Percentiles rank a stretch among this genome's conserved stretches.
These are phyloP conservation scores for Linum tenue DNA, from an alignment of 345 rosid species.

Conservation along the genomic window DNA sequence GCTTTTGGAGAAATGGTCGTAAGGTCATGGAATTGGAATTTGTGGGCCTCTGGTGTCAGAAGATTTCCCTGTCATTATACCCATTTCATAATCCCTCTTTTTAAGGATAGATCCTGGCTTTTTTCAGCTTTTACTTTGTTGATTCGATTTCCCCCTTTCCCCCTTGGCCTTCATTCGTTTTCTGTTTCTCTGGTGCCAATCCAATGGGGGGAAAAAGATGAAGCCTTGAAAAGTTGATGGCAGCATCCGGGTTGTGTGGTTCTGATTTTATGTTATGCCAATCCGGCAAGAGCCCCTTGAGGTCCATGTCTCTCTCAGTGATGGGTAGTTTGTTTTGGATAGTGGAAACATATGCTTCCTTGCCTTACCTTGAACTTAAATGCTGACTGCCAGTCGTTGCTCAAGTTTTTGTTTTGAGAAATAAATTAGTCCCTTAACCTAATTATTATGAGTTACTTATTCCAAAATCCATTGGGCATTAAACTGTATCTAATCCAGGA, in stretches of 20 bases:
- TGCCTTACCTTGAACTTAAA: too few species aligned
- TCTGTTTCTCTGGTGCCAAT: neutral
- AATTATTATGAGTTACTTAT: too few species aligned
- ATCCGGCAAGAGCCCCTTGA: too few species aligned
- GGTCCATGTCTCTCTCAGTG: too few species aligned
- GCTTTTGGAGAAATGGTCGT: neutral
- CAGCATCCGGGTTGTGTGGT: neutral
- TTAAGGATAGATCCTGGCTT: neutral
- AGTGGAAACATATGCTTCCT: too few species aligned
- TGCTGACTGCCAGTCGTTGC: too few species aligned
- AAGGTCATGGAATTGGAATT: neutral
- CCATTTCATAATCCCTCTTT: neutral
- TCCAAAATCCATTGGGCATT: too few species aligned
- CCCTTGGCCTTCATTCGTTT: neutral
- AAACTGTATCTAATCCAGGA: too few species aligned
- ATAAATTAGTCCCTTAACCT: too few species aligned
- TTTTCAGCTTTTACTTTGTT: too few species aligned
- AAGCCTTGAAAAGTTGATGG: neutral
- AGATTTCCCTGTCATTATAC: neutral
- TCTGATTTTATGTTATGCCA: neutral
- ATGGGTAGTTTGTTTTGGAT: too few species aligned
- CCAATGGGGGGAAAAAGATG: neutral
- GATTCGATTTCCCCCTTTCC: neutral
- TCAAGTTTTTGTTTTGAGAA: too few species aligned
- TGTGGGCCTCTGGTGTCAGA: neutral